A percentile compares a stretch with the other conserved stretches of the same genome.
Conservation (phyloP, 495 filamentous ascomycete genomes). For the Penicillium simplicissimum region DNA sequence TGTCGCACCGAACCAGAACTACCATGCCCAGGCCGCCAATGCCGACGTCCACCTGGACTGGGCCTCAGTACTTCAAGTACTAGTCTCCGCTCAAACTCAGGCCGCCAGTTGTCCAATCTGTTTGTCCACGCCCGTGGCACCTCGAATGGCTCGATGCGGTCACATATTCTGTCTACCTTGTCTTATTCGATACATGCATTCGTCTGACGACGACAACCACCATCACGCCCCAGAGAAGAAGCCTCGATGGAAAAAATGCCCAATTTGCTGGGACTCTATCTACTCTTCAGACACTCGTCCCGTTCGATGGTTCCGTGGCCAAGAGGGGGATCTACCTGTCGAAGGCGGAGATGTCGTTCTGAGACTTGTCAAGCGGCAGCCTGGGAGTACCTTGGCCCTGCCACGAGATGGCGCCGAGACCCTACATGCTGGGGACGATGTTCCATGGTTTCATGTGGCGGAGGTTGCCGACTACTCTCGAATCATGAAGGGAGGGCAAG, state of each 20-base stretch:
- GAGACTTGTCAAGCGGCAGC: constrained; percentile 74
- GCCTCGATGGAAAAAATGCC: constrained; percentile 90
- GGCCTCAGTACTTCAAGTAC: constrained; percentile 84
- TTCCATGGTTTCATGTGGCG: constrained; percentile 93
- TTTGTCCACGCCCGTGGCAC: constrained; percentile 84
- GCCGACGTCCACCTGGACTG: constrained; percentile 91
- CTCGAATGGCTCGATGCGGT: constrained; percentile 95
- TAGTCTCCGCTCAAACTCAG: constrained; percentile 89
- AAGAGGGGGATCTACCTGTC: constrained; percentile 74
- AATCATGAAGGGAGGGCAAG: constrained; percentile 90
- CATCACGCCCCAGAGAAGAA: constrained; percentile 63
- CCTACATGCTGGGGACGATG: constrained; percentile 64
- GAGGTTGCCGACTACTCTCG: constrained; percentile 94
- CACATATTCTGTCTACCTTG: constrained; percentile 97
- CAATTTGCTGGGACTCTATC: constrained; percentile 90
- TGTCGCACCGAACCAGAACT: constrained; percentile 79
- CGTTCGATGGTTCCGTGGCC: constrained; percentile 87
- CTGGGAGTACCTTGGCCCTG: constrained; percentile 80
- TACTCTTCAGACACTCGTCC: constrained; percentile 87
- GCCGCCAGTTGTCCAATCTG: constrained; percentile 90
- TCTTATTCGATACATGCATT: constrained; percentile 91
- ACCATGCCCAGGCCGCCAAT: constrained; percentile 76
- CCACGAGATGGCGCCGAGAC: constrained; percentile 80
- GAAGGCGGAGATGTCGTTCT: constrained; percentile 90
- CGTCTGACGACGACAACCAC: constrained; percentile 66